These are phyloP conservation scores for Coemansia asiatica DNA, from an alignment of 192 early-diverging fungal genomes.

Conservation along the genomic window DNA sequence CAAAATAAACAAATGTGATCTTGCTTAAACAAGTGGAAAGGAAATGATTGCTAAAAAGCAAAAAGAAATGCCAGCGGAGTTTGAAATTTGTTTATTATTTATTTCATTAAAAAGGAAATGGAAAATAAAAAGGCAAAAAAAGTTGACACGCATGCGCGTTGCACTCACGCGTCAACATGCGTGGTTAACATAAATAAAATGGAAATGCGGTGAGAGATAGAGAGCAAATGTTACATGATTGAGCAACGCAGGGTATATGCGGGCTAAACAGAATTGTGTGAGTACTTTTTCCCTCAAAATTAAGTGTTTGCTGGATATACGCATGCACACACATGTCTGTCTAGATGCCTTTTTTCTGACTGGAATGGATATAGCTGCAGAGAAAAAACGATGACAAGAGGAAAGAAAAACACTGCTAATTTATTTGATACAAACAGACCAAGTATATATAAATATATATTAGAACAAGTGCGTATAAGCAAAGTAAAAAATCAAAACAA, in stretches of 20 bases:
- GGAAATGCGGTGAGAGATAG: not conserved
- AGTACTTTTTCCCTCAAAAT: not conserved
- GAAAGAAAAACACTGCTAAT: not conserved
- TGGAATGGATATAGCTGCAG: not conserved
- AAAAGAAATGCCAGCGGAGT: slow-evolving; percentile 3
- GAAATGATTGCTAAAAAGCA: not conserved
- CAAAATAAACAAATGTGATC: too few relatives aligned
- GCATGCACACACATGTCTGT: not conserved
- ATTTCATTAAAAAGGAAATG: not conserved
- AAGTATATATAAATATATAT: not conserved
- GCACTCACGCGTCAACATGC: not conserved
- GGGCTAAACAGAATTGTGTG: slow-evolving; percentile 1
- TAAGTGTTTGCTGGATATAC: slow-evolving; percentile 1
- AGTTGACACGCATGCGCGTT: not conserved
- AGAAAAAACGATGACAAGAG: not conserved
- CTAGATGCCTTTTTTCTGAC: not conserved
- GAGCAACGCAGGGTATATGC: slow-evolving; percentile 13
- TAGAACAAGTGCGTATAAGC: not conserved
- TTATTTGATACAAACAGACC: not conserved
- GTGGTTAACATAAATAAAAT: not conserved
- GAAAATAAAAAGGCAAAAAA: not conserved
- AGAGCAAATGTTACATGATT: not conserved
- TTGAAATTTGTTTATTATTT: not conserved
- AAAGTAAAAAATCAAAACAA: not conserved
- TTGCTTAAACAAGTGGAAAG: not conserved